Conservation (phyloP, 352 stramenopile genomes). For the Phytophthora hibernalis region DNA sequence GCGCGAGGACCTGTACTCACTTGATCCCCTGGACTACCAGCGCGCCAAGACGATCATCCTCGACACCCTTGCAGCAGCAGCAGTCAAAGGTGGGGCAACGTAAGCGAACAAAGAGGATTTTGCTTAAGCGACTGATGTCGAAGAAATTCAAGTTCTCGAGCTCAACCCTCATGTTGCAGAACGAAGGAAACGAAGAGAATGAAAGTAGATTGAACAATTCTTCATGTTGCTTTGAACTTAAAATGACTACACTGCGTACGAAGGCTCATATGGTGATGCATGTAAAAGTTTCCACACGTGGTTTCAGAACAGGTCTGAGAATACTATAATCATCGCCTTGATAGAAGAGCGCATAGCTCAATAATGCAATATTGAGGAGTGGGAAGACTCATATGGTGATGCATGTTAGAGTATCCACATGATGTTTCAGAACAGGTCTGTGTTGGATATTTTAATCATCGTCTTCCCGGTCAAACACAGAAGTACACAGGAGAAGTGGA, state of each 20-base stretch:
- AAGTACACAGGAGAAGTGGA: conserved; percentile 19
- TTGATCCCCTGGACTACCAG: conserved; percentile 76
- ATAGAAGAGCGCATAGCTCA: conserved; percentile 5
- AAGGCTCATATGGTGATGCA: conserved; percentile 92
- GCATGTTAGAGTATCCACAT: conserved; percentile 90
- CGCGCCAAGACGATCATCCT: conserved; percentile 64
- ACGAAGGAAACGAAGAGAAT: background rate
- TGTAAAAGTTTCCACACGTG: conserved; percentile 83
- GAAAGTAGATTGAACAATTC: conserved; percentile 13
- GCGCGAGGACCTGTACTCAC: conserved; percentile 69
- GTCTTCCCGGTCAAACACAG: conserved; percentile 32
- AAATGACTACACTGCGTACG: conserved; percentile 3
- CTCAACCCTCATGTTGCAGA: background rate
- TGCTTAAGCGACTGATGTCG: too few species aligned
- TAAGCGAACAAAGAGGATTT: background rate
- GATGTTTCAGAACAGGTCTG: conserved; percentile 90
- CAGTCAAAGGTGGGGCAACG: conserved; percentile 23
- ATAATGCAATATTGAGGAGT: conserved; percentile 8
- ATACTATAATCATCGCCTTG: conserved; percentile 80
- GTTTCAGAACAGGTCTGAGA: conserved; percentile 90
- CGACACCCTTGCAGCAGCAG: conserved; percentile 57
- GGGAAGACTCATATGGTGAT: conserved; percentile 89
- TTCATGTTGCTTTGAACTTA: background rate
- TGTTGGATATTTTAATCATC: conserved; percentile 87
- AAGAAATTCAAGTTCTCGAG: too few species aligned